A percentile compares a stretch with the other conserved stretches of the same genome.
phyloP scores from a whole-genome alignment of 2,329 filamentous ascomycete genomes.

The Scedosporium boydii region DNA sequence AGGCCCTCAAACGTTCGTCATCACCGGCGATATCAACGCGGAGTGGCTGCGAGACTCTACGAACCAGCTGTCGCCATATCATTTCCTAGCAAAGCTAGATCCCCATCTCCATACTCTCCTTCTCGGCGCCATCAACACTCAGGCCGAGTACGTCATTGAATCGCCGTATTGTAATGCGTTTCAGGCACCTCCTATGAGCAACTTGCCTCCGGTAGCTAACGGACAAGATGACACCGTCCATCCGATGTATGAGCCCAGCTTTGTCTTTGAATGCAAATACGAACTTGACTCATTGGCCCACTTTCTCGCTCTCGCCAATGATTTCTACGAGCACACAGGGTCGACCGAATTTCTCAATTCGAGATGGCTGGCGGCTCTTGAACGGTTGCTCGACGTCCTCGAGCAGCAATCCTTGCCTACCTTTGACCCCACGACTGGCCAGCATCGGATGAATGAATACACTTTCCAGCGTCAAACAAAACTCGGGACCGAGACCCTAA shows the following conservation, averaged over 20 bases:
- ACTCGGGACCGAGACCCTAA: constrained; percentile 82
- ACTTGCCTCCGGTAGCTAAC: constrained; percentile 61
- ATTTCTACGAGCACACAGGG: constrained; percentile 72
- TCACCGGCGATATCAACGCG: constrained; percentile 86
- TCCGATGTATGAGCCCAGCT: constrained; percentile 70
- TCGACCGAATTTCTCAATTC: constrained; percentile 69
- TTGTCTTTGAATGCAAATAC: constrained; percentile 98
- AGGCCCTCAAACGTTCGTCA: constrained; percentile 84
- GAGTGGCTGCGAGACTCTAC: constrained; percentile 90
- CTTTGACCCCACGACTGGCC: constrained; percentile 59
- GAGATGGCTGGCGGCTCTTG: constrained; percentile 70
- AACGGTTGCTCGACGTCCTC: constrained; percentile 64
- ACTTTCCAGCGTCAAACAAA: constrained; percentile 77
- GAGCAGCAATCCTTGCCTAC: constrained; percentile 72
- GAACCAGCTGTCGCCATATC: constrained; percentile 88
- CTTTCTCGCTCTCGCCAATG: constrained; percentile 77
- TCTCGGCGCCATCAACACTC: constrained; percentile 89
- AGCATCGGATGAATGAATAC: constrained; percentile 66
- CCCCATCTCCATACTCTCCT: constrained; percentile 69
- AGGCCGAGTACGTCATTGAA: constrained; percentile 87
- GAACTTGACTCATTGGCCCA: constrained; percentile 92
- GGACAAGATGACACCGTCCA: constrained; percentile 79
- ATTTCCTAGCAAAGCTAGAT: constrained; percentile 74
- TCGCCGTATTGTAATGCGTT: constrained; percentile 98
- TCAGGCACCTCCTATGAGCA: constrained; percentile 81